Evolutionary conservation across 176 grass and related monocot genomes (phyloP).

Genomic region (Neostapfia colusana): DNA sequence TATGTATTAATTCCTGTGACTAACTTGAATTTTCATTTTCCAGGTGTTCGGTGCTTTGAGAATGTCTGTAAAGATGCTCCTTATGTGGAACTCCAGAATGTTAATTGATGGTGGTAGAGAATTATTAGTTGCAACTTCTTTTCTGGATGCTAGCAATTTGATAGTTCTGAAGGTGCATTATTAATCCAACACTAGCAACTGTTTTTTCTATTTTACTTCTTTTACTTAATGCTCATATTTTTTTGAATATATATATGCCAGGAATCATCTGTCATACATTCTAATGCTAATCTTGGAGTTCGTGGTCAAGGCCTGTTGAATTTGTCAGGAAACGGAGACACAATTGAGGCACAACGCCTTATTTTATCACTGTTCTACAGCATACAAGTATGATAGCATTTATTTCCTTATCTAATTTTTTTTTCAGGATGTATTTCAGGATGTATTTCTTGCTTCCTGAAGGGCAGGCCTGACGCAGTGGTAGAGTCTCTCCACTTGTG

Average conservation of each 20-base stretch:
- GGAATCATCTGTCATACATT: constrained; percentile 89
- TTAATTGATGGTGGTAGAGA: constrained; percentile 71
- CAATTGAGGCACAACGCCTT: constrained; percentile 88
- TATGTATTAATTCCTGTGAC: too few species aligned
- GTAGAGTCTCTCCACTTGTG: too few species aligned
- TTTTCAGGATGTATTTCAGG: too few species aligned
- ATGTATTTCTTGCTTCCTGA: too few species aligned
- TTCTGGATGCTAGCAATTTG: constrained; percentile 96
- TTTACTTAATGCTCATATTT: constrained; percentile 20
- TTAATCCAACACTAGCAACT: too few species aligned
- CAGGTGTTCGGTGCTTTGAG: constrained; percentile 91
- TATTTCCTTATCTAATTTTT: neutral
- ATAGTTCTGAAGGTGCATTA: constrained; percentile 77
- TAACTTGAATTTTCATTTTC: neutral
- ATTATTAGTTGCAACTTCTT: constrained; percentile 63
- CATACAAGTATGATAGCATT: constrained; percentile 59
- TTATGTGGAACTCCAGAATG: constrained; percentile 96
- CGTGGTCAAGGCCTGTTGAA: constrained; percentile 96
- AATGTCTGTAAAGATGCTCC: constrained; percentile 99
- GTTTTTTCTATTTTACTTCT: too few species aligned
- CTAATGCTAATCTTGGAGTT: constrained; percentile 95
- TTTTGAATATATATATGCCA: constrained; percentile 50
- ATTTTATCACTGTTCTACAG: constrained; percentile 97
- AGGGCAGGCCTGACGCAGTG: too few species aligned
- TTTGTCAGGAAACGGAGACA: constrained; percentile 86